A percentile compares a stretch with the other conserved stretches of the same genome.
These are phyloP conservation scores for Rhizopogon rudus DNA, from an alignment of 768 basidiomycete genomes.

Conservation along the genomic window DNA sequence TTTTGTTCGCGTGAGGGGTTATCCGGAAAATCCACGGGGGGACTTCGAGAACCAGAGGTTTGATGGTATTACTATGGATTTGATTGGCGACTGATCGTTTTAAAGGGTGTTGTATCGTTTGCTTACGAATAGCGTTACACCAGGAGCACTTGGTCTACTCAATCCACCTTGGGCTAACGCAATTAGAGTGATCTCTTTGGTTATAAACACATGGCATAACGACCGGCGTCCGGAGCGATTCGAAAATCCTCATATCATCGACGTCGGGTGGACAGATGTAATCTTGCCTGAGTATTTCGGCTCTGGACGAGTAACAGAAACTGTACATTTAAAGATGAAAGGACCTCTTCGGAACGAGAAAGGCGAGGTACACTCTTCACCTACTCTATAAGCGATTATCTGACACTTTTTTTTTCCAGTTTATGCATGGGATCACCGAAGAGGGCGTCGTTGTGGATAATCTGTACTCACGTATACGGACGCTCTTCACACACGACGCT, in stretches of 20 bases:
- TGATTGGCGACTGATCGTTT: neutral
- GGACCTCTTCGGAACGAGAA: slow-evolving; percentile 6
- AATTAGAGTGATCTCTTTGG: slow-evolving; percentile 31
- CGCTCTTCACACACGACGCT: slow-evolving; percentile 15
- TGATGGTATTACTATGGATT: neutral
- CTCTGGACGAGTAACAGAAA: slow-evolving; percentile 6
- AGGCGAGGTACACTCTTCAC: slow-evolving; percentile 7
- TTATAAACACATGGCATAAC: slow-evolving; percentile 28
- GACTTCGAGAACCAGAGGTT: slow-evolving; percentile 48
- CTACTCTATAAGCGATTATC: neutral
- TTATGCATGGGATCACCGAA: slow-evolving; percentile 3
- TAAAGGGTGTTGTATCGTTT: slow-evolving; percentile 29
- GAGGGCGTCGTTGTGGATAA: neutral
- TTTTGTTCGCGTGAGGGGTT: slow-evolving; percentile 20
- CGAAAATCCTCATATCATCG: slow-evolving; percentile 28
- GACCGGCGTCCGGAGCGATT: slow-evolving; percentile 31
- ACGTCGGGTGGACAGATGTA: slow-evolving; percentile 40
- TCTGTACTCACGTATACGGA: slow-evolving; percentile 13
- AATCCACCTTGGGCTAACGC: slow-evolving; percentile 27
- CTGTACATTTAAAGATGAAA: slow-evolving; percentile 16
- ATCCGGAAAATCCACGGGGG: slow-evolving; percentile 26
- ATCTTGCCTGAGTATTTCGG: slow-evolving; percentile 21
- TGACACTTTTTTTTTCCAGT: slow-evolving; percentile 13
- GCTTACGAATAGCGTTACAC: slow-evolving; percentile 14
- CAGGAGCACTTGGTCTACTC: slow-evolving; percentile 28